A percentile compares a stretch with the other conserved stretches of the same genome.
Evolutionary conservation across 2,329 filamentous ascomycete species (phyloP).

Genomic region (Hypoxylon sp.): DNA sequence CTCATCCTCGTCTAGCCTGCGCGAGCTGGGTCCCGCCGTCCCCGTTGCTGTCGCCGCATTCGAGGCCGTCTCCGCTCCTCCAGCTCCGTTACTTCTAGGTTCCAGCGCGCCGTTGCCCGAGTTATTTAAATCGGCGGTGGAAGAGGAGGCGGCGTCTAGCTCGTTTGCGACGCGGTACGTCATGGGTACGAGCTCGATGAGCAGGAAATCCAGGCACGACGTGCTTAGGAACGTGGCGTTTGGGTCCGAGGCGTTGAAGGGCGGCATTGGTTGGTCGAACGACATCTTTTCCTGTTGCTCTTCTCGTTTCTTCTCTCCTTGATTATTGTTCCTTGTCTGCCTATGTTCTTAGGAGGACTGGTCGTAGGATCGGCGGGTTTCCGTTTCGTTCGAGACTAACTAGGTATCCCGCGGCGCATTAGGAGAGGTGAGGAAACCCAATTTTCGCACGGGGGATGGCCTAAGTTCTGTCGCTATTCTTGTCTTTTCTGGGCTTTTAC

Average conservation of each 20-base stretch:
- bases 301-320: conserved; percentile 12
- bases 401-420: conserved; percentile 33
- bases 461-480: not conserved
- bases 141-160: conserved; percentile 65
- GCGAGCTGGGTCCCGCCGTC: conserved; percentile 44
- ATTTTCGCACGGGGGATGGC: not conserved
- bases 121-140: conserved; percentile 35
- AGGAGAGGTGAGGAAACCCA: not conserved
- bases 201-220: conserved; percentile 91
- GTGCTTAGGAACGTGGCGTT: conserved; percentile 82
- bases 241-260: conserved; percentile 80
- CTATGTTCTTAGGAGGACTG: not conserved
- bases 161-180: conserved; percentile 88
- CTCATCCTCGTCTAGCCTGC: conserved; percentile 78
- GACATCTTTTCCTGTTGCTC: conserved; percentile 68
- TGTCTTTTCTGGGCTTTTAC: not conserved
- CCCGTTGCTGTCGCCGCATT: conserved; percentile 44
- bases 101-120: not conserved
- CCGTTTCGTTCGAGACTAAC: not conserved
- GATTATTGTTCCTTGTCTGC: conserved; percentile 5
- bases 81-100: conserved; percentile 36
- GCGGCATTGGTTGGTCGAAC: conserved; percentile 78
- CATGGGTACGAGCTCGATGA: conserved; percentile 97
- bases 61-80: conserved; percentile 15
- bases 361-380: not conserved